A percentile compares a stretch with the other conserved stretches of the same genome.
Evolutionary conservation across 305 asterid species (phyloP).

Genomic region (Solanum hybrid): DNA sequence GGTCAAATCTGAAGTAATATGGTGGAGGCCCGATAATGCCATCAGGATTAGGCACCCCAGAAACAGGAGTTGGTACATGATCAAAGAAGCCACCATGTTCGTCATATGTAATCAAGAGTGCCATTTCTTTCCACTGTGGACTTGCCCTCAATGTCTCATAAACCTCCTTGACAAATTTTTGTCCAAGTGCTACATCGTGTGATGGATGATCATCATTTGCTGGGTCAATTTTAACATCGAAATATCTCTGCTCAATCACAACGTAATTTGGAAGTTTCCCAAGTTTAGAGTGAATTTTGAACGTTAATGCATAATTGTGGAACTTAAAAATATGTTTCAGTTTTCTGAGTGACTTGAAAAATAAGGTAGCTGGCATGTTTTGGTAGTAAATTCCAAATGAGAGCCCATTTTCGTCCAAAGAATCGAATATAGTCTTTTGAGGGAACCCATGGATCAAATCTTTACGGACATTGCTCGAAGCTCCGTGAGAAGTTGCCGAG

Average conservation of each 20-base stretch:
- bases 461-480: slow-evolving; percentile 86
- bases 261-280: slow-evolving; percentile 86
- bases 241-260: slow-evolving; percentile 87
- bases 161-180: slow-evolving; percentile 92
- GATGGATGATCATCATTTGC: slow-evolving; percentile 98
- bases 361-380: slow-evolving; percentile 85
- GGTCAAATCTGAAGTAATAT: slow-evolving; percentile 61
- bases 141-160: slow-evolving; percentile 83
- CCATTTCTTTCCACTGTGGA: slow-evolving; percentile 96
- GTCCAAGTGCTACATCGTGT: slow-evolving; percentile 84
- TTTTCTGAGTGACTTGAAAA: slow-evolving; percentile 74
- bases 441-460: slow-evolving; percentile 89
- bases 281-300: slow-evolving; percentile 57
- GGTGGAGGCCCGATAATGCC: slow-evolving; percentile 98
- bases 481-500: slow-evolving; percentile 96
- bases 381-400: slow-evolving; percentile 87
- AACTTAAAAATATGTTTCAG: slow-evolving; percentile 62
- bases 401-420: slow-evolving; percentile 72
- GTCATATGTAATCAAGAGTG: slow-evolving; percentile 81
- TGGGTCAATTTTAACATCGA: slow-evolving; percentile 50
- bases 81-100: slow-evolving; percentile 97
- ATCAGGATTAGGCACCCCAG: slow-evolving; percentile 93
- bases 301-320: slow-evolving; percentile 46
- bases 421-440: slow-evolving; percentile 88
- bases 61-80: slow-evolving; percentile 90